These are phyloP conservation scores for Dothistroma septosporum DNA, from an alignment of 2,329 filamentous ascomycete genomes.

Conservation along the genomic window DNA sequence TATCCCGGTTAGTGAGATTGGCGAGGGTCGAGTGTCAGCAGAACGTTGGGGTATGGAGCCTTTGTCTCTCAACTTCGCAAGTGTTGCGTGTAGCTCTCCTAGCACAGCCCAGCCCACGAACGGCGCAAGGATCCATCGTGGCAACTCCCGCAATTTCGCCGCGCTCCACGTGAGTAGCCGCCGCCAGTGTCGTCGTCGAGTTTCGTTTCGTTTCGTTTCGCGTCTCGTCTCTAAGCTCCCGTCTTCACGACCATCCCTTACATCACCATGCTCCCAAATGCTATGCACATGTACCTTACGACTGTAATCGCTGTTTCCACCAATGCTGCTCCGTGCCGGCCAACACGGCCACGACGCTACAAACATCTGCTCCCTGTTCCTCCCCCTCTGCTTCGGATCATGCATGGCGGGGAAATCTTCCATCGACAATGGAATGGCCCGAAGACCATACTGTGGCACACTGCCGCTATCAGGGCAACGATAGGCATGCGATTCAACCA, in stretches of 20 bases:
- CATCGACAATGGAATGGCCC: neutral
- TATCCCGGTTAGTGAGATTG: neutral
- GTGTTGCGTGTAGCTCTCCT: neutral
- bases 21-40: neutral
- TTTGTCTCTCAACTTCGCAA: no score
- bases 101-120: neutral
- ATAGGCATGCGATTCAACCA: constrained; percentile 14
- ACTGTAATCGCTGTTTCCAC: neutral
- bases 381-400: constrained; percentile 1
- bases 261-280: neutral
- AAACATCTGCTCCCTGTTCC: neutral
- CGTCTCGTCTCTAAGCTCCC: no score
- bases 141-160: neutral
- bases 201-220: no score
- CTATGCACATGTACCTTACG: neutral
- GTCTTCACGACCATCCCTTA: no score
- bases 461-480: constrained; percentile 3
- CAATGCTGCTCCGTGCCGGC: neutral
- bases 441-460: constrained; percentile 2
- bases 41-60: no score
- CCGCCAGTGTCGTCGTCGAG: no score
- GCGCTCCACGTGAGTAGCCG: neutral
- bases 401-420: constrained; percentile 7
- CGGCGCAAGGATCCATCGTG: neutral
- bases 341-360: neutral